Percentiles rank a stretch among this genome's conserved stretches.
Evolutionary conservation across 805 yeast species (phyloP).

Genomic region (Wickerhamomyces silvicola): DNA sequence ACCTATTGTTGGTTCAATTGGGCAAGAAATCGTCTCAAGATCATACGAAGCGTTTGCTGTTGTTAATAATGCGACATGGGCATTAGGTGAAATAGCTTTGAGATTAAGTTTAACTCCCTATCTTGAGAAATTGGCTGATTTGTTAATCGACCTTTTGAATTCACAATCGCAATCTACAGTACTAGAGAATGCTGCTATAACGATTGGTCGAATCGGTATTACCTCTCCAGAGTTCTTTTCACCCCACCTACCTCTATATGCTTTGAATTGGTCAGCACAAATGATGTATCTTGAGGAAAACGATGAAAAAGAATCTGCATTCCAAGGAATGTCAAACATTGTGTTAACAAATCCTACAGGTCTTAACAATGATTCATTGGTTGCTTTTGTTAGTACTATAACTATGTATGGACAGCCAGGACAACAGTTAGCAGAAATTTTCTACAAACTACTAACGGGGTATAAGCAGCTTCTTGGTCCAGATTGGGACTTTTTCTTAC

Average conservation of each 20-base stretch:
- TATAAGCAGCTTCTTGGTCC: slow-evolving; percentile 43
- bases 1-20: slow-evolving; percentile 57
- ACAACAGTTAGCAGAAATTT: slow-evolving; percentile 35
- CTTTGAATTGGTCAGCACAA: slow-evolving; percentile 63
- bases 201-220: slow-evolving; percentile 80
- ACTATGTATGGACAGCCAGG: slow-evolving; percentile 49
- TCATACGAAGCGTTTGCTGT: slow-evolving; percentile 50
- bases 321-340: slow-evolving; percentile 73
- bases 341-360: slow-evolving; percentile 63
- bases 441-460: slow-evolving; percentile 37
- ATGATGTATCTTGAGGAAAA: slow-evolving; percentile 67
- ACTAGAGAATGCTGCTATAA: slow-evolving; percentile 81
- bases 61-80: slow-evolving; percentile 89
- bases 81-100: slow-evolving; percentile 80
- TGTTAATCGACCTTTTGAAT: slow-evolving; percentile 55
- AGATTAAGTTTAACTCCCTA: slow-evolving; percentile 48
- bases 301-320: slow-evolving; percentile 84
- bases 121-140: slow-evolving; percentile 44
- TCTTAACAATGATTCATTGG: slow-evolving; percentile 43
- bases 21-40: slow-evolving; percentile 57
- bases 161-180: slow-evolving; percentile 57
- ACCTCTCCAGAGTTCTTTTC: slow-evolving; percentile 53
- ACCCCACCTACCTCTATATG: slow-evolving; percentile 50
- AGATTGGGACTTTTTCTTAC: slow-evolving; percentile 22
- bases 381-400: slow-evolving; percentile 52